phyloP scores from a whole-genome alignment of 164 flowering plant genomes.

The grape (Vitis vinifera) region ASM3070453v1 NC_081822.1:10452501-10453000 shows the following conservation, averaged over 20 bases:
- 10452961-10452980: too few relatives aligned
- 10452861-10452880: not conserved
- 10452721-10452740: not conserved
- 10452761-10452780: slow-evolving; percentile 5
- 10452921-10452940: too few relatives aligned
- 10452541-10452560: slow-evolving; percentile 11
- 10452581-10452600: slow-evolving; percentile 47
- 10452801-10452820: not conserved
- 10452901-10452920: too few relatives aligned
- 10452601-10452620: slow-evolving; percentile 37
- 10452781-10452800: slow-evolving; percentile 2
- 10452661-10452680: not conserved
- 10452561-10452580: slow-evolving; percentile 46
- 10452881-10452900: too few relatives aligned
- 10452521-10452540: not conserved
- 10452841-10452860: not conserved
- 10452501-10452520: slow-evolving; percentile 7
- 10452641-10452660: slow-evolving; percentile 74
- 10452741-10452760: too few relatives aligned
- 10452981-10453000: too few relatives aligned
- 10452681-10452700: not conserved
- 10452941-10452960: too few relatives aligned
- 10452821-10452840: not conserved
- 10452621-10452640: slow-evolving; percentile 26
- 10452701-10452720: not conserved